Evolutionary conservation across 75 land plant genomes (phyloP).

Genomic region (Selaginella moellendorffii): DNA sequence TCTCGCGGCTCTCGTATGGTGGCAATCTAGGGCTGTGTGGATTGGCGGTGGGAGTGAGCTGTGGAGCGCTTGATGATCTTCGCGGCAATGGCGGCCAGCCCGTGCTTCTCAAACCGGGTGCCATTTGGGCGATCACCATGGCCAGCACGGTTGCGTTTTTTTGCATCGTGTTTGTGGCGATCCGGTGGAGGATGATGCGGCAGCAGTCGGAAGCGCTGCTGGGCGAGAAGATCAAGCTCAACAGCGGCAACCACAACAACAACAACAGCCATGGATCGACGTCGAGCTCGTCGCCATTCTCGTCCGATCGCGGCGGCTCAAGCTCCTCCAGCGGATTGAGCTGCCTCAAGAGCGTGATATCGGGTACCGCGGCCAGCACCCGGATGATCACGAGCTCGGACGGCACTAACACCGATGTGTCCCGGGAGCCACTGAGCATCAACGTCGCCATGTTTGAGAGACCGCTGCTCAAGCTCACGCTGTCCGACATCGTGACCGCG

Average conservation of each 20-base stretch:
- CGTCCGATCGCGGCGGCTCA: too few relatives aligned
- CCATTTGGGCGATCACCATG: slow-evolving; percentile 23
- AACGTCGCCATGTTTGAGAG: slow-evolving; percentile 44
- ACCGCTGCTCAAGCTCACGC: slow-evolving; percentile 34
- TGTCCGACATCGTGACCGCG: slow-evolving; percentile 40
- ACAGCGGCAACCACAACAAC: slow-evolving; percentile 5
- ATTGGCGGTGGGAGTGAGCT: neutral
- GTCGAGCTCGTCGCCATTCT: neutral
- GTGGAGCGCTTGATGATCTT: neutral
- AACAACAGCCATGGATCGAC: neutral
- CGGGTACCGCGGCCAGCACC: neutral
- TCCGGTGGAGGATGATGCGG: slow-evolving; percentile 19
- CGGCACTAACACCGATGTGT: too few relatives aligned
- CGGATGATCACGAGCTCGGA: neutral
- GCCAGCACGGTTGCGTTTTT: slow-evolving; percentile 20
- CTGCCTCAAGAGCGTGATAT: neutral
- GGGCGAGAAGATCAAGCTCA: slow-evolving; percentile 21
- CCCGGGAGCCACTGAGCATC: slow-evolving; percentile 34
- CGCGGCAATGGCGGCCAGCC: neutral
- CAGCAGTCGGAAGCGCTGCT: slow-evolving; percentile 3
- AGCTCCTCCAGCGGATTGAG: too few relatives aligned
- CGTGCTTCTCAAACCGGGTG: slow-evolving; percentile 13
- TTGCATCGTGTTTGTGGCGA: slow-evolving; percentile 1
- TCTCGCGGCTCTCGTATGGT: slow-evolving; percentile 7
- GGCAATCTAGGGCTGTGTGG: slow-evolving; percentile 6